phyloP scores from a whole-genome alignment of 371 early-diverging fungal genomes.

The Rhizomucor miehei region DNA sequence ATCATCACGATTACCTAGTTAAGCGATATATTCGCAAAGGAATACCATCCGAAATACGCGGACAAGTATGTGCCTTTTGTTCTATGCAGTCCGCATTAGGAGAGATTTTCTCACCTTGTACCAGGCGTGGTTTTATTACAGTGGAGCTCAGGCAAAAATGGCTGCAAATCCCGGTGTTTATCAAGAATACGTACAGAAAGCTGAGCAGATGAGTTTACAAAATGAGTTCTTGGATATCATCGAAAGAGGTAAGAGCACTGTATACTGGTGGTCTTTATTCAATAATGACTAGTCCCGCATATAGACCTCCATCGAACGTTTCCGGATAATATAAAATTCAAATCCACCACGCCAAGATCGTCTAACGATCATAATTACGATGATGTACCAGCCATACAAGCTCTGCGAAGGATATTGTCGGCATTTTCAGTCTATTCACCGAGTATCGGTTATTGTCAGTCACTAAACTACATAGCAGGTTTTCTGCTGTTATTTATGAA shows the following conservation, averaged over 20 bases:
- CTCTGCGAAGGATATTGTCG: conserved; percentile 68
- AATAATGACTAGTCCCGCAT: too few species aligned
- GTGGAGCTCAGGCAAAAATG: conserved; percentile 66
- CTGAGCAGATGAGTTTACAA: conserved; percentile 39
- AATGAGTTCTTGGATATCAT: conserved; percentile 68
- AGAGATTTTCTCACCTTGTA: too few species aligned
- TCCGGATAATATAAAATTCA: conserved; percentile 70
- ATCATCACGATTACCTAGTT: conserved; percentile 26
- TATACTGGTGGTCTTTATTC: too few species aligned
- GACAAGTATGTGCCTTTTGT: conserved; percentile 47
- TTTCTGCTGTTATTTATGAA: conserved; percentile 71
- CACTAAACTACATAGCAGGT: conserved; percentile 77
- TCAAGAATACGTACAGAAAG: conserved; percentile 45
- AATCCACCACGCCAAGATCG: conserved; percentile 6
- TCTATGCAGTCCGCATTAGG: conserved; percentile 9
- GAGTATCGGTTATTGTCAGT: conserved; percentile 79
- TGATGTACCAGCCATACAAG: conserved; percentile 51
- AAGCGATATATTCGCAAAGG: conserved; percentile 78
- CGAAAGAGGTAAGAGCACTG: conserved; percentile 38
- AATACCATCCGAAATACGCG: conserved; percentile 65
- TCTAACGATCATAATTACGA: conserved; percentile 27
- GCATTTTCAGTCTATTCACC: conserved; percentile 63
- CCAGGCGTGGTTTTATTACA: conserved; percentile 78
- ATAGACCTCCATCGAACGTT: conserved; percentile 74
- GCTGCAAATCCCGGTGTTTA: conserved; percentile 61